Evolutionary conservation across 441 rosid species (phyloP), one percentile per base, ranked within the genome.

Genomic region (Jatropha podagrica): DNA sequence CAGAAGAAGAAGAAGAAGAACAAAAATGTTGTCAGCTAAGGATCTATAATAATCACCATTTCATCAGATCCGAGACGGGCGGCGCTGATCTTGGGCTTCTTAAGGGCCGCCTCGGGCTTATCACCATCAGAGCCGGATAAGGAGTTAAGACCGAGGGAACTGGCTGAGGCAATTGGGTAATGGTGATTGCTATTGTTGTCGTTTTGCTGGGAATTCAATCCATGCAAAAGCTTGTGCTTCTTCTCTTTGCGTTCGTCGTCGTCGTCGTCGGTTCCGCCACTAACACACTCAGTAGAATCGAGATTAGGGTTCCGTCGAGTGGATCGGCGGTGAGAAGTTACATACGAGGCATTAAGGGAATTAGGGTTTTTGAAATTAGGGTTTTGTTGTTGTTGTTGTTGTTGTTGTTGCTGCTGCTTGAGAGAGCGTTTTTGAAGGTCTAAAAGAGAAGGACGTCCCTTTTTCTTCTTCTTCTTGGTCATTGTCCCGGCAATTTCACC

Each of bases 401-500:
- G 78, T 2, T 69, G 74, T 14, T 72, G 81, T 0, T 74, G 82
- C 17, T 78, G 77, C 7, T 77, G 92, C 76, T 89, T 95, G 71
- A 95, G 87, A 74, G 92, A 88, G 74, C 98, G 96, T 76, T 90
- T 93, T 75, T 95, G 94, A 67, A 95, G 85, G 80, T 95, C 97
- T 42, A 95, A 71, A 0, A 95, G 87, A 74, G 98, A 91, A 11
- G 99, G 99, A 10, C 99, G 87, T 27, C 99, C 98, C 84, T 95
- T 95, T 77, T 93, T 95, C 90, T 89, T 94, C 94, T 82, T 92
- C 97, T 85, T 88, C 90, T 77, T 88, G 85, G 85, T 83, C 86
- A 86, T 77, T 81, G 85, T 80, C 12, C 11, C 77, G 12, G 55
- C 69, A 5, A 44, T 87, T 67, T 87, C 93, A 2, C 89, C 90